These are phyloP conservation scores for Fusarium chlamydosporum DNA, from an alignment of 2,329 filamentous ascomycete genomes.

Conservation along the genomic window DNA sequence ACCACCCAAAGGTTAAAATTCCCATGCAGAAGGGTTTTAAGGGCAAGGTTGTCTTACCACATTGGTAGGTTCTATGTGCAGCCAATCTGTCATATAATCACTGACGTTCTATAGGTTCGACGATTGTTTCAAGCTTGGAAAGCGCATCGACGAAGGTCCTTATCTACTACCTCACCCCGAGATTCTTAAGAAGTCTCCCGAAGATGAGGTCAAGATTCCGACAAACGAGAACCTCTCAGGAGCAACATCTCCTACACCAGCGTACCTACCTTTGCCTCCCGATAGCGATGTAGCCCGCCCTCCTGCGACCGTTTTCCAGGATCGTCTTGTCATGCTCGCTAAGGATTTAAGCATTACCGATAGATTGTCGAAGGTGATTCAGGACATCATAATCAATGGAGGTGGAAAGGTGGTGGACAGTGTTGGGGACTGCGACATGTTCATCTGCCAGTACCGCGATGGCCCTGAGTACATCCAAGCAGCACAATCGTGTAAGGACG, in stretches of 20 bases:
- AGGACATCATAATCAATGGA: slow-evolving; percentile 77
- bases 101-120: slow-evolving; percentile 78
- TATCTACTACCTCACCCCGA: slow-evolving; percentile 90
- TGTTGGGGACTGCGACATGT: slow-evolving; percentile 81
- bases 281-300: slow-evolving; percentile 60
- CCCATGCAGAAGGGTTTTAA: slow-evolving; percentile 75
- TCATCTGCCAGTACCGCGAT: slow-evolving; percentile 88
- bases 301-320: slow-evolving; percentile 80
- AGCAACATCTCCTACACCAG: slow-evolving; percentile 68
- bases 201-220: slow-evolving; percentile 70
- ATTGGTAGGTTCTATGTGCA: slow-evolving; percentile 73
- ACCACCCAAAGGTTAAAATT: slow-evolving; percentile 77
- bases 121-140: slow-evolving; percentile 93
- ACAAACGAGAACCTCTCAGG: slow-evolving; percentile 74
- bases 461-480: slow-evolving; percentile 83
- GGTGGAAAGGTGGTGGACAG: slow-evolving; percentile 77
- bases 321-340: slow-evolving; percentile 83
- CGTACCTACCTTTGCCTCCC: slow-evolving; percentile 61
- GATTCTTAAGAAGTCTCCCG: slow-evolving; percentile 73
- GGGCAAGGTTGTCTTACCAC: slow-evolving; percentile 89
- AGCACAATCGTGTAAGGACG: slow-evolving; percentile 81
- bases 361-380: slow-evolving; percentile 76
- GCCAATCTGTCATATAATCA: neutral
- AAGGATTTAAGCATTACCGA: slow-evolving; percentile 78
- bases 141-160: slow-evolving; percentile 88